phyloP scores from a whole-genome alignment of 495 filamentous ascomycete genomes.

The Penicillium taxi region DNA sequence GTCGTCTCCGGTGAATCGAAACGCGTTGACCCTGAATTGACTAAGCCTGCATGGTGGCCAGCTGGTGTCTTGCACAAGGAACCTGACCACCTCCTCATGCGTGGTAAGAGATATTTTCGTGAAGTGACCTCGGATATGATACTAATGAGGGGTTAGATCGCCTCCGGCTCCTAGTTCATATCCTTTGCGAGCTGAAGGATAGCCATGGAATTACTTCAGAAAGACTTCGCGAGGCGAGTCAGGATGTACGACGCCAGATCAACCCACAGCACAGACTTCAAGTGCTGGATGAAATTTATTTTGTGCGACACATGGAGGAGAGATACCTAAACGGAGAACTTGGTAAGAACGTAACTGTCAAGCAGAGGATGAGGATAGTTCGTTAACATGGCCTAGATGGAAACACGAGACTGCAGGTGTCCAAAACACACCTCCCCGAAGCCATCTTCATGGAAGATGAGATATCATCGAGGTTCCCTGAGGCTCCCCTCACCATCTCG shows the following conservation, averaged over 20 bases:
- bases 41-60: constrained; percentile 75
- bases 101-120: constrained; percentile 53
- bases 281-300: constrained; percentile 59
- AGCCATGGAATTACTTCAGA: constrained; percentile 36
- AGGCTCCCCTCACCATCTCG: constrained; percentile 2
- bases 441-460: constrained; percentile 13
- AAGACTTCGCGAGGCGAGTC: constrained; percentile 37
- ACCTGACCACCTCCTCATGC: constrained; percentile 71
- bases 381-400: constrained; percentile 10
- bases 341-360: constrained; percentile 35
- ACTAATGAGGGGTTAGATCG: constrained; percentile 40
- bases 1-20: constrained; percentile 31
- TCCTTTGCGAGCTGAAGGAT: constrained; percentile 44
- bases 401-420: constrained; percentile 15
- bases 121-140: not conserved
- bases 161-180: constrained; percentile 52
- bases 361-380: not conserved
- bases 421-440: constrained; percentile 18
- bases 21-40: constrained; percentile 33
- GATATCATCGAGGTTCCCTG: constrained; percentile 3
- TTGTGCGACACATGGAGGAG: constrained; percentile 57
- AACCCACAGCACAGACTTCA: constrained; percentile 24
- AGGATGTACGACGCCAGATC: constrained; percentile 36
- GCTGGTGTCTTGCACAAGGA: constrained; percentile 58
- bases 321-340: constrained; percentile 50